Base-by-base conservation (phyloP, 352 stramenopile species). In the Globisporangium cederbergense region DNA sequence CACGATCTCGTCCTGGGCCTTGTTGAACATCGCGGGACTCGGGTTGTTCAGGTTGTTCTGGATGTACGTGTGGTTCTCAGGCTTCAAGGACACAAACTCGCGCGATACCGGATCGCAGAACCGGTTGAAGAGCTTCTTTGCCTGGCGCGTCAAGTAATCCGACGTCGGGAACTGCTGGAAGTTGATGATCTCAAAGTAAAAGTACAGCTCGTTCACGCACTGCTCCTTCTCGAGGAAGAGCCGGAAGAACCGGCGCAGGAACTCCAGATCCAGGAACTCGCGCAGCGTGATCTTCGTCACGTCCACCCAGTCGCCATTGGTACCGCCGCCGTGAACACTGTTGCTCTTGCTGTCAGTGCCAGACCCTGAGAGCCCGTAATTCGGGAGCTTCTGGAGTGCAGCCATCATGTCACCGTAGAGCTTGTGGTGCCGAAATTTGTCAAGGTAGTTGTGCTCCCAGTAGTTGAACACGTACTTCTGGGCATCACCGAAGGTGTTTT, bases 151-250 rank as follows among this genome's bases (percentile, higher is more conserved):
- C 43, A 91, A 65, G 51, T 89, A 91, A 62, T 91, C 80, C 0
- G 82, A 89, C 2, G 81, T 91, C n/a, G 82, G 82, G 40, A 91
- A 82, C 42, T 89, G 78, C 71, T 91, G 81, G 60, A 88, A 91
- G 22, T 71, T 82, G 28, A 74, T 60, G 40, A 91, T 84, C 54
- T 91, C 79, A 52, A 86, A 87, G 78, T 89, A 91, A 45, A 91
- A 89, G 58, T 82, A 84, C 42, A 89, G 62, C 59, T 91, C 81
- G 54, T 88, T 88, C 13, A 70, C 72, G 36, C 80, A 91, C 59
- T 87, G 81, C 34, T 91, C 82, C 22, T 88, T 88, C 65, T 89
- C 82, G 10, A 91, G 56, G 62, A 89, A 91, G n/a, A 74, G 56
- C 6, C 81, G 77, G 28, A 91, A 91, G 62, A 76, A 83, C 30